Conservation (phyloP, 2,329 filamentous ascomycete species). For the Apiospora malaysiana region DNA sequence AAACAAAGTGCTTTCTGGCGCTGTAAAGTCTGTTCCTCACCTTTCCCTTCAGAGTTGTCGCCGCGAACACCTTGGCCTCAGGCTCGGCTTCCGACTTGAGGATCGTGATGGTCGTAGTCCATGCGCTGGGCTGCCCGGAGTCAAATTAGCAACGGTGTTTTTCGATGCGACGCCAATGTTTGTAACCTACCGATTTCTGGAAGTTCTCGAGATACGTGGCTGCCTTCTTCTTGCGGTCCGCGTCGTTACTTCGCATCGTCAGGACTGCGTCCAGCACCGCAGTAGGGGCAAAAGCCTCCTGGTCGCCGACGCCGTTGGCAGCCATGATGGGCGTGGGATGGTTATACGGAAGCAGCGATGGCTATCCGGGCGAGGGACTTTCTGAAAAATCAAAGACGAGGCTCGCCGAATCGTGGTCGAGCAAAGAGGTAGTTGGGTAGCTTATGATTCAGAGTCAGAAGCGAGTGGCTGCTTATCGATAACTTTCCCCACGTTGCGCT, state of each 20-base stretch:
- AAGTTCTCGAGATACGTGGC: slow-evolving; percentile 93
- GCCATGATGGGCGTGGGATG: slow-evolving; percentile 61
- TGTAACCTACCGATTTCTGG: slow-evolving; percentile 87
- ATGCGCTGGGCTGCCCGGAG: slow-evolving; percentile 81
- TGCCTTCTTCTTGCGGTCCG: slow-evolving; percentile 84
- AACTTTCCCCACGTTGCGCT: slow-evolving; percentile 18
- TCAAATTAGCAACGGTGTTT: slow-evolving; percentile 33
- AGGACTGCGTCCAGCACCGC: slow-evolving; percentile 84
- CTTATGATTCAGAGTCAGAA: slow-evolving; percentile 16
- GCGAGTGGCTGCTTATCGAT: slow-evolving; percentile 12
- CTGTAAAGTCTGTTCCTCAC: slow-evolving; percentile 54
- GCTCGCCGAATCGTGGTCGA: not conserved
- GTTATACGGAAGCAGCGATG: not conserved
- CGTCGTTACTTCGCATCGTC: slow-evolving; percentile 88
- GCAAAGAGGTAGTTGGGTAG: not conserved
- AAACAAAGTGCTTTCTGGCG: slow-evolving; percentile 21
- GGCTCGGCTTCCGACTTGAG: slow-evolving; percentile 81
- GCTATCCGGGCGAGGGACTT: not conserved
- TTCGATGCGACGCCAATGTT: slow-evolving; percentile 25
- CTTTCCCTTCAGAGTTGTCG: slow-evolving; percentile 97
- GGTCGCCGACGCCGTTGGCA: slow-evolving; percentile 56
- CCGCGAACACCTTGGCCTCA: slow-evolving; percentile 92
- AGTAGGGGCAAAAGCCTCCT: slow-evolving; percentile 76
- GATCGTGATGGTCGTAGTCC: slow-evolving; percentile 86
- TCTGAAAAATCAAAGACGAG: not conserved